Percentiles rank a stretch among this genome's conserved stretches.
phyloP scores from a whole-genome alignment of 345 rosid genomes.

The Gossypium sturtianum region DNA sequence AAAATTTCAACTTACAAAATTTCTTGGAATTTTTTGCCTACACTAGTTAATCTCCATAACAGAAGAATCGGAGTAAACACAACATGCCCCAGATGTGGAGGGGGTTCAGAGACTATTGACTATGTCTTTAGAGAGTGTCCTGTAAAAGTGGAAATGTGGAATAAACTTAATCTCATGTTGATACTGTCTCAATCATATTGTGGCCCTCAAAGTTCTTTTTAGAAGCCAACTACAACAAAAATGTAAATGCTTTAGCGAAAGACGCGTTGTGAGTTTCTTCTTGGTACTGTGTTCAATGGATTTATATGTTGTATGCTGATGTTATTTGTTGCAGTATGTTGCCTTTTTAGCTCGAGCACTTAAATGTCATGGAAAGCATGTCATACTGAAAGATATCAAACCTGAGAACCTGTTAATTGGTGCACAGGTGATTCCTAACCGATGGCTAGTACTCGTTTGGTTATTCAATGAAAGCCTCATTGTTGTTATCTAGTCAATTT shows the following conservation, averaged over 20 bases:
- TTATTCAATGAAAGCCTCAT: neutral
- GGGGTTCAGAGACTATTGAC: too few species aligned
- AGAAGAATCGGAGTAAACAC: too few species aligned
- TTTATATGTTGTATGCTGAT: neutral
- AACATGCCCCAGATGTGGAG: too few species aligned
- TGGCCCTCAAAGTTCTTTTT: conserved; percentile 87
- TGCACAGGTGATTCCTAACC: conserved; percentile 49
- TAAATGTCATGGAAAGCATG: conserved; percentile 98
- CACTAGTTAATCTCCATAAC: too few species aligned
- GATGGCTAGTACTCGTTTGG: neutral
- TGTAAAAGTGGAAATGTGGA: too few species aligned
- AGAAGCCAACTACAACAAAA: conserved; percentile 89
- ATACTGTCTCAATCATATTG: conserved; percentile 47
- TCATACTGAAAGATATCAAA: conserved; percentile 90
- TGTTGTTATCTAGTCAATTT: conserved; percentile 10
- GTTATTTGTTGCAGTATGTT: conserved; percentile 57
- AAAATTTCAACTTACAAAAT: too few species aligned
- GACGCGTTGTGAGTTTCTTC: conserved; percentile 63
- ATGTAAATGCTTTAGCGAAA: conserved; percentile 82
- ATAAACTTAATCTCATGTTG: too few species aligned
- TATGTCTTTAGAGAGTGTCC: too few species aligned
- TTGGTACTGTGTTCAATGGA: neutral
- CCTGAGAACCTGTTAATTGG: conserved; percentile 89
- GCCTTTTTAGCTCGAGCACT: conserved; percentile 93
- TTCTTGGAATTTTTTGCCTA: too few species aligned